phyloP scores from a whole-genome alignment of 2,329 filamentous ascomycete species.

The Penicillium corylophilum region DNA sequence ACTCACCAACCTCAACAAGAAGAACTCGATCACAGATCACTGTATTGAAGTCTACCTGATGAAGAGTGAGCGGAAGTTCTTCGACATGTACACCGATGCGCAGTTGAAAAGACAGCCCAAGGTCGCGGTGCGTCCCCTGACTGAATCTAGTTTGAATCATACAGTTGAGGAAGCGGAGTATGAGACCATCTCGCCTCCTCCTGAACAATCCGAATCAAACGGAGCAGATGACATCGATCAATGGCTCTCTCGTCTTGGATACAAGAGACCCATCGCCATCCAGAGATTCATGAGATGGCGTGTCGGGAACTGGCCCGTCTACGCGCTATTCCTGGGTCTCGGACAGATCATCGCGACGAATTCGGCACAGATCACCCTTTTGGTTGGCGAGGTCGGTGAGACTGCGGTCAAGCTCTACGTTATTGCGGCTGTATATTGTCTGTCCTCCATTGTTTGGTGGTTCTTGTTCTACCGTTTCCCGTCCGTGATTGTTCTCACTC shows the following conservation, averaged over 20 bases:
- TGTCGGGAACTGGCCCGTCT: conserved; percentile 62
- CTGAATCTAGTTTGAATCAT: neutral
- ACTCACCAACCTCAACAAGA: conserved; percentile 54
- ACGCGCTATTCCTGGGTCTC: conserved; percentile 60
- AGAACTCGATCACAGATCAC: conserved; percentile 57
- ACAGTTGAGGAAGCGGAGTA: neutral
- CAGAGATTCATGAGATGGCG: conserved; percentile 56
- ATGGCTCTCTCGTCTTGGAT: conserved; percentile 21
- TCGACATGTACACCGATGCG: conserved; percentile 56
- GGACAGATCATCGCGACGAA: conserved; percentile 65
- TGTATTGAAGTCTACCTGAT: conserved; percentile 66
- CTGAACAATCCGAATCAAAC: neutral
- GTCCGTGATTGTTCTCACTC: conserved; percentile 56
- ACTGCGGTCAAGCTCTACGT: conserved; percentile 60
- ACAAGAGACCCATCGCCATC: conserved; percentile 42
- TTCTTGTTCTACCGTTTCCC: conserved; percentile 58
- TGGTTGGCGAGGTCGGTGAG: conserved; percentile 63
- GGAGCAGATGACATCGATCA: neutral
- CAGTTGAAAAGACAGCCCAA: conserved; percentile 53
- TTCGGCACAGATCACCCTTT: conserved; percentile 65
- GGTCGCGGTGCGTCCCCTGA: conserved; percentile 17
- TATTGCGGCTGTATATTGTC: conserved; percentile 59
- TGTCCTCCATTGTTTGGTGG: conserved; percentile 62
- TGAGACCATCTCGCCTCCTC: neutral
- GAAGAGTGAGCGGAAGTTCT: conserved; percentile 67